phyloP scores from a whole-genome alignment of 78 protist genomes.

The Chrysochromulina tobinii region DNA sequence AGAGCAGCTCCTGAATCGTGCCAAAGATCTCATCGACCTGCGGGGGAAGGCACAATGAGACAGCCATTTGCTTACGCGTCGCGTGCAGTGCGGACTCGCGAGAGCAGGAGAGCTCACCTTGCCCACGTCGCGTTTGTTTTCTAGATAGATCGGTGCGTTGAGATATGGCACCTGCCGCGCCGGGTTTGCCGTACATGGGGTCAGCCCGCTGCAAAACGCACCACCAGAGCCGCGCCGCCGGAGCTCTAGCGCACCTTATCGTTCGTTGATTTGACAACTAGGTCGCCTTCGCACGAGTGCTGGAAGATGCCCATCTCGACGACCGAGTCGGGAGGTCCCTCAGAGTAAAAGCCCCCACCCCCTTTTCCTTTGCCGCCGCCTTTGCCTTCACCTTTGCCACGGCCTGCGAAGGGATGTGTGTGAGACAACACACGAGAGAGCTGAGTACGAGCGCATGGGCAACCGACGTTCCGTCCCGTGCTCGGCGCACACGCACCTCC shows the following conservation, averaged over 20 bases:
- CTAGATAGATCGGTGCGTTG: slow-evolving; percentile 66
- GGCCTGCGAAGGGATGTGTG: not conserved
- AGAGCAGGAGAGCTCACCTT: slow-evolving; percentile 26
- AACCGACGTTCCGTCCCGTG: too few species aligned
- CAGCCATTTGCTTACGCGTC: not conserved
- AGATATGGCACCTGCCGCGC: slow-evolving; percentile 54
- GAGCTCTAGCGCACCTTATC: not conserved
- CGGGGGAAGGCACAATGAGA: too few species aligned
- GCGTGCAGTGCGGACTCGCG: not conserved
- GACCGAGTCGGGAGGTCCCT: slow-evolving; percentile 40
- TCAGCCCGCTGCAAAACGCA: too few species aligned
- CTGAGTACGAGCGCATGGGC: too few species aligned
- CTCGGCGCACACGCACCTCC: too few species aligned
- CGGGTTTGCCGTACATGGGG: too few species aligned
- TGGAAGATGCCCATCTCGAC: slow-evolving; percentile 17
- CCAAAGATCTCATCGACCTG: slow-evolving; percentile 62
- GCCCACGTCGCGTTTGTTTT: slow-evolving; percentile 67
- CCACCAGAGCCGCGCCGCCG: too few species aligned
- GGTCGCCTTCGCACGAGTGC: slow-evolving; percentile 65
- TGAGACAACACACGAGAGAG: too few species aligned
- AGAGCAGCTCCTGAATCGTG: slow-evolving; percentile 48
- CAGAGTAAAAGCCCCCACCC: not conserved
- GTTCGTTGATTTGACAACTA: slow-evolving; percentile 44
- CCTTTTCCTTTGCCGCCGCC: slow-evolving; percentile 10
- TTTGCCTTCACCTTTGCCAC: not conserved